Evolutionary conservation across 441 rosid species (phyloP), one percentile per base, ranked within the genome.

Genomic region (Croton setiger): DNA sequence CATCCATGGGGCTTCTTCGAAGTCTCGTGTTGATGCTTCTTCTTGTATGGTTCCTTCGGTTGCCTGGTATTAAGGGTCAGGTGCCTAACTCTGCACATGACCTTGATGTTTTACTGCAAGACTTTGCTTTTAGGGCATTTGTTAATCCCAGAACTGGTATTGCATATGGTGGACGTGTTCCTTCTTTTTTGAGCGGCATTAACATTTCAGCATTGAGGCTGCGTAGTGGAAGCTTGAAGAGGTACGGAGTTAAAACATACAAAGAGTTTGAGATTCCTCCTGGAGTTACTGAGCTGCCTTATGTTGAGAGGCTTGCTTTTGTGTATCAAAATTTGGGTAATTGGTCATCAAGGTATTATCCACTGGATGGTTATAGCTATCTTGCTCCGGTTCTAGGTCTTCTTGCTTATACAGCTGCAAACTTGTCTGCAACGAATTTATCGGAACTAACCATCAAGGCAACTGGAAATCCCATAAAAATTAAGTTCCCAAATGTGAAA

Each of bases 281-380:
- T 0, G 97, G 92, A 18, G 84, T 96, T 17, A 63, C 60, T 1
- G 94, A 52, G 66, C 60, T 1, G n/a, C 93, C 93, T 0, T 88
- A 89, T 71, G 98, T 93, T 57, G 84, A 84, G 82, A 83, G 98
- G 79, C 87, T 96, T 39, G 97, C 83, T 31, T 64, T 93, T 45
- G 98, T 93, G 33, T 93, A 96, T 72, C 98, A 93, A 66, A 93
- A 93, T 79, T 78, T 93, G 81, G 96, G 89, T 31, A 89, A 88
- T 80, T 82, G 79, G 89, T 91, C 99, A 43, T 44, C 2, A 8
- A 53, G 52, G 13, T 93, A 89, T 61, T 96, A 93, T 78, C 90
- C 85, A 15, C 74, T 91, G 33, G 43, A 83, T 11, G 78, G 75
- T 62, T 83, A 89, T 66, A 83, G 83, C 21, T 86, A 82, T 69